These are phyloP conservation scores for Neocucurbitaria cava DNA, from an alignment of 2,329 filamentous ascomycete species.

Conservation along the genomic window DNA sequence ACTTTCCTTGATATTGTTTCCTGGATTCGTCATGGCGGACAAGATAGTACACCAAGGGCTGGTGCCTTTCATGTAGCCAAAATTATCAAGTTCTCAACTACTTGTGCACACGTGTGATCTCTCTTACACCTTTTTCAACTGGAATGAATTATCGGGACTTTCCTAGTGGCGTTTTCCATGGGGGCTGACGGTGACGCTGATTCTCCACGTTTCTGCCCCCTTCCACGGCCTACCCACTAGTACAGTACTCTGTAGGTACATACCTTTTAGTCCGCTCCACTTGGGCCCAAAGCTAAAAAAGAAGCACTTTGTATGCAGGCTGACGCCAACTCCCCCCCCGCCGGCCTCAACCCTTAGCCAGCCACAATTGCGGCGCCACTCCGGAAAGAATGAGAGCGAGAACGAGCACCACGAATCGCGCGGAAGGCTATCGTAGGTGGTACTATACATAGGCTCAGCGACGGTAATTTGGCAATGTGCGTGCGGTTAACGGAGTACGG, in stretches of 20 bases:
- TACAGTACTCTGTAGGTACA: too few relatives aligned
- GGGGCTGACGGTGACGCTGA: neutral
- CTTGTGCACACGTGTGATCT: slow-evolving; percentile 6
- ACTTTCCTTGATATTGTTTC: slow-evolving; percentile 9
- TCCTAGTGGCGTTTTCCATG: neutral
- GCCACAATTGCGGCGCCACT: slow-evolving; percentile 2
- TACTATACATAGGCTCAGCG: neutral
- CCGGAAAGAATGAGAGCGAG: neutral
- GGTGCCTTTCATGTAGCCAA: slow-evolving; percentile 42
- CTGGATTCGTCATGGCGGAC: slow-evolving; percentile 24
- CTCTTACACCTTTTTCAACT: neutral
- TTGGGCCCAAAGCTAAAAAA: neutral
- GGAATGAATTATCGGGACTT: neutral
- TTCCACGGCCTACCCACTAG: too few relatives aligned
- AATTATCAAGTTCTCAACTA: slow-evolving; percentile 25
- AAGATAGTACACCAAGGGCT: slow-evolving; percentile 44
- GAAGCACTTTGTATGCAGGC: neutral
- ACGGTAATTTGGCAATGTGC: neutral
- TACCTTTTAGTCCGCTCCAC: neutral
- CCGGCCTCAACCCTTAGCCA: slow-evolving; percentile 10
- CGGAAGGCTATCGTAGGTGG: too few relatives aligned
- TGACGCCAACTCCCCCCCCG: slow-evolving; percentile 13
- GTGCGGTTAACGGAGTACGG: too few relatives aligned
- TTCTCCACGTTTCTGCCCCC: neutral
- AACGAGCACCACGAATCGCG: neutral